Percentiles rank a stretch among this genome's conserved stretches.
phyloP scores from a whole-genome alignment of 495 filamentous ascomycete species.

The Thermochaetoides thermophila region DNA sequence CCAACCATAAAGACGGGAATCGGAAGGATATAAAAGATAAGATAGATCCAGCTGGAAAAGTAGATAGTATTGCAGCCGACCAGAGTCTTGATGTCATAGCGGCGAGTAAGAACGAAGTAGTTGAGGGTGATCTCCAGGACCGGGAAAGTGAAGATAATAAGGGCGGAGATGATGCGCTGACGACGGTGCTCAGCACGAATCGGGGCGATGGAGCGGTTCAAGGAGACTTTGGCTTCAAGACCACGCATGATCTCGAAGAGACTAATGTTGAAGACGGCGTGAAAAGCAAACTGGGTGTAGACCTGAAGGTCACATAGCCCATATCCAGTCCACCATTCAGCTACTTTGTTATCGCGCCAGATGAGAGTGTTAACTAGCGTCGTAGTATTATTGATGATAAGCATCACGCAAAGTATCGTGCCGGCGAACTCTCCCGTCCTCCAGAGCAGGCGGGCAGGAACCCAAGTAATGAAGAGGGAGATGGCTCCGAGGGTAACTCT shows the following conservation, averaged over 20 bases:
- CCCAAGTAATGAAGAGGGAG: conserved; percentile 40
- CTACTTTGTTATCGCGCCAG: conserved; percentile 61
- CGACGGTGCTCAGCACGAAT: conserved; percentile 37
- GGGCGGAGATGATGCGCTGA: conserved; percentile 40
- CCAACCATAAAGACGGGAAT: conserved; percentile 48
- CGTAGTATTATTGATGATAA: conserved; percentile 48
- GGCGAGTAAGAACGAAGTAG: conserved; percentile 49
- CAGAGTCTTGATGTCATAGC: conserved; percentile 62
- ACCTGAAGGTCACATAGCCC: conserved; percentile 75
- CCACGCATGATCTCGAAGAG: conserved; percentile 61
- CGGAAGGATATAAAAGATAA: conserved; percentile 54
- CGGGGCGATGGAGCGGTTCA: conserved; percentile 35
- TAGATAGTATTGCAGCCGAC: conserved; percentile 54
- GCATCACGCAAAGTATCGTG: conserved; percentile 47
- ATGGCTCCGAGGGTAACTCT: conserved; percentile 39
- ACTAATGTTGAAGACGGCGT: conserved; percentile 47
- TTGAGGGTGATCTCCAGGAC: conserved; percentile 49
- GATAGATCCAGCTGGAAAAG: conserved; percentile 54
- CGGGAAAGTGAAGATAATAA: conserved; percentile 58
- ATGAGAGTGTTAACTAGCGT: conserved; percentile 64
- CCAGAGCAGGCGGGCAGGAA: conserved; percentile 40
- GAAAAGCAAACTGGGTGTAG: conserved; percentile 39
- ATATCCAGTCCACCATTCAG: conserved; percentile 53
- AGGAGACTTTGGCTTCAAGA: conserved; percentile 57
- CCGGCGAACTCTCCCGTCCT: conserved; percentile 47